phyloP scores from a whole-genome alignment of 441 rosid species.

The Codiaeum variegatum region DNA sequence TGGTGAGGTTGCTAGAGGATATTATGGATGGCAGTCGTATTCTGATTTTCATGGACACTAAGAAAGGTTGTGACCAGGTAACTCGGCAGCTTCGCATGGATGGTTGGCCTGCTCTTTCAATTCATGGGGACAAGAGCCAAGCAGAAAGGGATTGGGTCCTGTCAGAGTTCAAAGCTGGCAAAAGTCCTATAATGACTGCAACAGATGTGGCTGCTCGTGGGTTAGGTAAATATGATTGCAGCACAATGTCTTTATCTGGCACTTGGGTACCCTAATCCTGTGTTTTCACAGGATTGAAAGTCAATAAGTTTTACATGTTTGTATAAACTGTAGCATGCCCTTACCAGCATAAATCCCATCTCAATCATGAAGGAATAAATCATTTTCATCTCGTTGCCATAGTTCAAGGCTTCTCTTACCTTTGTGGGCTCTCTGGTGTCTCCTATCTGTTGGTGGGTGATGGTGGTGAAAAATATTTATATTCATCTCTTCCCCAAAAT shows the following conservation, averaged over 20 bases:
- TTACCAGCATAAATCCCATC: not conserved
- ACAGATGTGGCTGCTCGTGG: constrained; percentile 99
- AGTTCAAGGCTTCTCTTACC: not conserved
- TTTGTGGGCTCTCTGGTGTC: constrained; percentile 4
- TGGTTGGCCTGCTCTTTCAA: constrained; percentile 98
- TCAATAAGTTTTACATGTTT: not conserved
- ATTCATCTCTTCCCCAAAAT: not conserved
- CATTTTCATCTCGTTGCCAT: not conserved
- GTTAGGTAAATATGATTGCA: constrained; percentile 46
- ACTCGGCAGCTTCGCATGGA: constrained; percentile 98
- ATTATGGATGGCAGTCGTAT: constrained; percentile 98
- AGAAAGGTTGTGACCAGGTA: constrained; percentile 94
- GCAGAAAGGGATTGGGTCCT: constrained; percentile 99
- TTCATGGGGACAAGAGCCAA: constrained; percentile 98
- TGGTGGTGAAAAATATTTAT: not conserved
- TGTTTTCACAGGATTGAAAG: not conserved
- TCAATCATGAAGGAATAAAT: not conserved
- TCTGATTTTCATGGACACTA: constrained; percentile 86
- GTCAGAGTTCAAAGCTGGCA: constrained; percentile 91
- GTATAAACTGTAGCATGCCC: not conserved
- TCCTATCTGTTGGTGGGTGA: not conserved
- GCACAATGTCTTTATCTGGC: not conserved
- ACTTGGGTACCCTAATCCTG: not conserved
- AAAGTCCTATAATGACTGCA: constrained; percentile 97
- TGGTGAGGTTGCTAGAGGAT: constrained; percentile 92